Evolutionary conservation across 345 rosid genomes (phyloP), one percentile per base, ranked within the genome.

Genomic region (Cardamine occulta): DNA sequence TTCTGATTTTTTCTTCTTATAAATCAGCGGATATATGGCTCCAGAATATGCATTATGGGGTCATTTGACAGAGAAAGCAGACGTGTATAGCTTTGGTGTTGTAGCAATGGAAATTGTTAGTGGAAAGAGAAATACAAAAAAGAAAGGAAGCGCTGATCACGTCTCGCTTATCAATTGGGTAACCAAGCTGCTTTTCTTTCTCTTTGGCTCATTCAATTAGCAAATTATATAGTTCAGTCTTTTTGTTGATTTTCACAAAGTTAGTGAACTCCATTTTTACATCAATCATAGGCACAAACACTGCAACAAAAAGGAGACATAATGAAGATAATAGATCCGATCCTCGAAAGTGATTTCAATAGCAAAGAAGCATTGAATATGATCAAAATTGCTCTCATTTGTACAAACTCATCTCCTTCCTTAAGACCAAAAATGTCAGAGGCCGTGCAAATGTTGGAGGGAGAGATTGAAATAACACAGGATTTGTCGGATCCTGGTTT

Each of bases 11-110:
- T 69, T 57, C 2, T 78, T 55, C 14, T 44, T 37, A 23, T 9
- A 8, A 12, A 61, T 79, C 77, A 81, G 82, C 1, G 82, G 84
- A 29, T 81, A 81, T 35, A 82, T 79, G 76, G 82, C 84, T 21
- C 86, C 86, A 0, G 86, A 84, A 55, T 81, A 84, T 79, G 80
- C 70, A 37, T 8, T 83, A 5, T 73, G 86, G 80, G 88, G 86
- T 13, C 79, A 79, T 1, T 45, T 85, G 32, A 81, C 88, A 47
- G 72, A 81, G 77, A 85, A 81, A 59, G 88, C 82, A 67, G 86
- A 85, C 35, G 86, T 82, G 15, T 85, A 85, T 35, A 85, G 88
- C 56, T 81, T 82, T 7, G 84, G 88, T 4, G 64, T 85, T 15
- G 74, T 83, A 44, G 79, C 86, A 8, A 67, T 85, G 74, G 84